Percentiles rank a stretch among this genome's conserved stretches.
phyloP scores from a whole-genome alignment of 805 yeast genomes.

The Wickerhamiella hasegawae region DNA sequence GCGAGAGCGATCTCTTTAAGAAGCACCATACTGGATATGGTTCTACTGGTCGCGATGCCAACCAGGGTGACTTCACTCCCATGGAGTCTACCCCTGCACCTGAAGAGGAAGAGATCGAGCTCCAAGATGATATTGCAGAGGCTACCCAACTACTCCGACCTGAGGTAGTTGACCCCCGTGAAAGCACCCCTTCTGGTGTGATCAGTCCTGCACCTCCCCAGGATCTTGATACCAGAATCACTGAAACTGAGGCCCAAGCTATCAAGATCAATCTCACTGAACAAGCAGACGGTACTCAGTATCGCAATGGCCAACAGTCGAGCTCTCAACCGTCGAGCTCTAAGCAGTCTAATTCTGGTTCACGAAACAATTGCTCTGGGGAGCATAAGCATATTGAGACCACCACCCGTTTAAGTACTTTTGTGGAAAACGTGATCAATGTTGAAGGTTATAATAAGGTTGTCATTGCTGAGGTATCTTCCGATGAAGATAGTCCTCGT shows the following conservation, averaged over 20 bases:
- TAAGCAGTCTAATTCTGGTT: not conserved
- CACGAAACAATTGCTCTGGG: too few relatives aligned
- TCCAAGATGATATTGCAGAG: not conserved
- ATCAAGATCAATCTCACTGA: constrained; percentile 6
- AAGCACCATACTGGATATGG: not conserved
- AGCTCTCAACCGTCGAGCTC: not conserved
- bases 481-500: constrained; percentile 1
- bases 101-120: not conserved
- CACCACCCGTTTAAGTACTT: constrained; percentile 27
- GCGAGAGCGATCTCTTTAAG: not conserved
- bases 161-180: not conserved
- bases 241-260: constrained; percentile 11
- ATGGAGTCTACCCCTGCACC: not conserved
- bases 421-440: constrained; percentile 68
- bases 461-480: constrained; percentile 43
- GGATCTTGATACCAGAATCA: constrained; percentile 3
- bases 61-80: not conserved
- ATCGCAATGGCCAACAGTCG: not conserved
- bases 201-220: constrained; percentile 2
- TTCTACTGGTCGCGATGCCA: not conserved
- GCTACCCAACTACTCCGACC: not conserved
- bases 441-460: constrained; percentile 76
- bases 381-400: not conserved
- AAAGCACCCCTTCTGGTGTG: not conserved
- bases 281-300: not conserved